Evolutionary conservation across 2,329 filamentous ascomycete genomes (phyloP).

Genomic region (Xylaria sp.): DNA sequence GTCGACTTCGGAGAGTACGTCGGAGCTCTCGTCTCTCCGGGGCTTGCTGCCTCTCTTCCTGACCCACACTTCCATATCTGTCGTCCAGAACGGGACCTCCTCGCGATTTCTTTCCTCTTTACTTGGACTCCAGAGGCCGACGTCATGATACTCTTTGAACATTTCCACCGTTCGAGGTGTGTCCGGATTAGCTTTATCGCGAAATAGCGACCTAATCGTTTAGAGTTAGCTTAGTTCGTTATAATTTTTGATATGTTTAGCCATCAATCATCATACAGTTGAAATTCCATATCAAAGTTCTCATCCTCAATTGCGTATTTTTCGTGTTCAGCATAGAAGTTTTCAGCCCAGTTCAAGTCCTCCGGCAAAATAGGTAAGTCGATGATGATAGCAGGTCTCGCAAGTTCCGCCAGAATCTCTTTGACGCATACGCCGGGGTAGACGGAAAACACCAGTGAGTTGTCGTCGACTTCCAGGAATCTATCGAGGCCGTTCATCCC

Average conservation of each 20-base stretch:
- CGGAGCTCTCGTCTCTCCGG: neutral
- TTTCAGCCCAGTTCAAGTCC: neutral
- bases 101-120: too few species aligned
- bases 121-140: neutral
- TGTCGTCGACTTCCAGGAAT: conserved; percentile 28
- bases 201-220: too few species aligned
- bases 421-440: neutral
- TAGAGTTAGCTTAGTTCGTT: too few species aligned
- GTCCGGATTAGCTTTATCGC: neutral
- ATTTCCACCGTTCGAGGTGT: conserved; percentile 15
- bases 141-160: conserved; percentile 14
- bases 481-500: conserved; percentile 9
- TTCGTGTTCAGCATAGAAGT: too few species aligned
- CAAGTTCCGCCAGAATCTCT: conserved; percentile 21
- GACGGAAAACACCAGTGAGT: conserved; percentile 16
- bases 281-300: too few species aligned
- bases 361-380: neutral
- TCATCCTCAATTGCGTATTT: too few species aligned
- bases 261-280: too few species aligned
- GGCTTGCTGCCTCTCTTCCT: neutral
- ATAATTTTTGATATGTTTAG: too few species aligned
- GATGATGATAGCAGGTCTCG: conserved; percentile 23
- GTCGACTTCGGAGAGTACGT: neutral
- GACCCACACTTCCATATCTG: neutral
- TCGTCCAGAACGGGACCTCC: neutral